phyloP scores from a whole-genome alignment of 495 filamentous ascomycete genomes.

The Xylaria castorea region DNA sequence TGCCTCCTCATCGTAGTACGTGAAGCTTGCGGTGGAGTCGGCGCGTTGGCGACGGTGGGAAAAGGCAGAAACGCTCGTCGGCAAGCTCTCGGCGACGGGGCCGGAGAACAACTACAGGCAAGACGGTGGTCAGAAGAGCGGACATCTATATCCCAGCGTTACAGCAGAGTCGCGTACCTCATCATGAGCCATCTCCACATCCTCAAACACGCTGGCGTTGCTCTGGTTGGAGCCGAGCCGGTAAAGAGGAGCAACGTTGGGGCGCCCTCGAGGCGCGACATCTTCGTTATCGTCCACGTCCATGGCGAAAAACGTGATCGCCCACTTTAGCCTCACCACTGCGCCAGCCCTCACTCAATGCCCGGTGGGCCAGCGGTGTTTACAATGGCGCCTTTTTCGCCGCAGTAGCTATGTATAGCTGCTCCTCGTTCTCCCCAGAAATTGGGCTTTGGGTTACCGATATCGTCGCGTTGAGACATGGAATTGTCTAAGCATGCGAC shows the following conservation, averaged over 20 bases:
- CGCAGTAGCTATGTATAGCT: not conserved
- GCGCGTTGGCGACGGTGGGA: slow-evolving; percentile 78
- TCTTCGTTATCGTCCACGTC: slow-evolving; percentile 42
- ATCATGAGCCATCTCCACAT: slow-evolving; percentile 99
- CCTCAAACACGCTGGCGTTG: slow-evolving; percentile 82
- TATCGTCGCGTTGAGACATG: slow-evolving; percentile 6
- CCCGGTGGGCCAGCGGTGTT: not conserved
- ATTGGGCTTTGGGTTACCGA: slow-evolving; percentile 2
- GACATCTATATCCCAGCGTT: not conserved
- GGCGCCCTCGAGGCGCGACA: slow-evolving; percentile 37
- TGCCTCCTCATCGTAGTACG: slow-evolving; percentile 79
- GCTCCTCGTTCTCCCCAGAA: not conserved
- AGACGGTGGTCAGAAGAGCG: slow-evolving; percentile 32
- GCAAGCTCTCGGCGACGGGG: slow-evolving; percentile 92
- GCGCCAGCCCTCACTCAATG: slow-evolving; percentile 18
- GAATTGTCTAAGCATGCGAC: slow-evolving; percentile 15
- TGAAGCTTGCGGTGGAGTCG: slow-evolving; percentile 86
- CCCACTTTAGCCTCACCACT: not conserved
- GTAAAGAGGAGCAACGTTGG: slow-evolving; percentile 51
- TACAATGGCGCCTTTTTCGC: not conserved
- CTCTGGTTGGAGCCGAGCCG: slow-evolving; percentile 78
- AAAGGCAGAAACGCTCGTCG: slow-evolving; percentile 87
- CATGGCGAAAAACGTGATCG: slow-evolving; percentile 32
- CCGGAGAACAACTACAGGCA: slow-evolving; percentile 80
- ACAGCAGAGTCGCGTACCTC: slow-evolving; percentile 64